Percentiles rank a stretch among this genome's conserved stretches.
Evolutionary conservation across 2,329 filamentous ascomycete genomes (phyloP).

Genomic region (Claviceps humidiphila): DNA sequence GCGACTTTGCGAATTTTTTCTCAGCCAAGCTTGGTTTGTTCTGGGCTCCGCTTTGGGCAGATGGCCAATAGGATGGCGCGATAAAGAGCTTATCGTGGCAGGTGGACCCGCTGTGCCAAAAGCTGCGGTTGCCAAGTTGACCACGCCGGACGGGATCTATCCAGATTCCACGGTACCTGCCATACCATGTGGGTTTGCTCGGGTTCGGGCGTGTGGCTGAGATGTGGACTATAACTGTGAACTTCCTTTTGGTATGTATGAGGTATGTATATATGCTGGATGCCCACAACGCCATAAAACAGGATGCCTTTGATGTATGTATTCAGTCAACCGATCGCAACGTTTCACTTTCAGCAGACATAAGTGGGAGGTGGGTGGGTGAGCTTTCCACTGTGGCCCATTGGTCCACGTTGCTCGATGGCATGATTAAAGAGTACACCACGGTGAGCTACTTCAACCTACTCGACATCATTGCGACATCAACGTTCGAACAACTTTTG

Average conservation of each 20-base stretch:
- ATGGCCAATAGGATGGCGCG: slow-evolving; percentile 15
- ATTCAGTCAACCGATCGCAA: neutral
- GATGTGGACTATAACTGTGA: no score
- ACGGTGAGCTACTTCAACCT: neutral
- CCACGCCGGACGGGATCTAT: no score
- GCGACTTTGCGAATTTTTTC: slow-evolving; percentile 21
- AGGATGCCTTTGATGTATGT: neutral
- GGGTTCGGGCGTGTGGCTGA: no score
- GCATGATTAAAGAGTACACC: neutral
- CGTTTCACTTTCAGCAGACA: neutral
- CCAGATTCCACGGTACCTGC: no score
- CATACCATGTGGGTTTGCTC: no score
- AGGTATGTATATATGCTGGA: no score
- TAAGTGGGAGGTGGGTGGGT: no score
- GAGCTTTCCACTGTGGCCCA: neutral
- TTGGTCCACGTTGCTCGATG: neutral
- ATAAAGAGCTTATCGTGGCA: slow-evolving; percentile 19
- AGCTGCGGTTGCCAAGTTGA: no score
- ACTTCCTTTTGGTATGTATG: no score
- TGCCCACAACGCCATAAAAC: neutral
- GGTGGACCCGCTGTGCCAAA: neutral
- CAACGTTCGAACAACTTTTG: neutral
- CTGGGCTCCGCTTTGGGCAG: slow-evolving; percentile 1
- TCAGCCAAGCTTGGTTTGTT: slow-evolving; percentile 4
- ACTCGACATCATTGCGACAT: neutral